Evolutionary conservation across 352 stramenopile genomes (phyloP).

Genomic region (Globisporangium paroecandrum): DNA sequence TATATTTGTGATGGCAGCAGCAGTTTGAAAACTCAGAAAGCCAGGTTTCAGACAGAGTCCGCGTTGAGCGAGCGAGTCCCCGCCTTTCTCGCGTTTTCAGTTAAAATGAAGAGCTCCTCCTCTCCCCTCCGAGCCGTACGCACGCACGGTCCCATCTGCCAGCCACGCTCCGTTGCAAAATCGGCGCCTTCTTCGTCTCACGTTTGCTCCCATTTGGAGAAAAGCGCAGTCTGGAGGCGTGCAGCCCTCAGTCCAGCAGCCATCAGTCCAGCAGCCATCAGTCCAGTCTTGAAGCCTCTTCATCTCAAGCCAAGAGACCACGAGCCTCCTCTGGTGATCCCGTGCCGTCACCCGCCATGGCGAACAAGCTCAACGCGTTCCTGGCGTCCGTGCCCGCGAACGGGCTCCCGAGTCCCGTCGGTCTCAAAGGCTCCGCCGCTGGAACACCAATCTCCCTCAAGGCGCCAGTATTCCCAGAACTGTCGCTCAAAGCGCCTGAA

Average conservation of each 20-base stretch:
- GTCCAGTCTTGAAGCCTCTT: neutral
- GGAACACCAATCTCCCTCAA: neutral
- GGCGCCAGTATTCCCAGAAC: conserved; percentile 24
- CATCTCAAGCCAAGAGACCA: neutral
- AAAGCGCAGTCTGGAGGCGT: neutral
- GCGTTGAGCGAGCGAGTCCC: no score
- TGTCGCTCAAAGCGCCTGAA: conserved; percentile 20
- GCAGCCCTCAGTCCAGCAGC: neutral
- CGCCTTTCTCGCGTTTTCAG: neutral
- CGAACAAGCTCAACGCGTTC: conserved; percentile 77
- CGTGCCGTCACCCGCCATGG: conserved; percentile 25
- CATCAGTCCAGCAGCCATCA: neutral
- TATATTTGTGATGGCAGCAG: neutral
- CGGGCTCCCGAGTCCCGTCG: conserved; percentile 32
- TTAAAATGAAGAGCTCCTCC: neutral
- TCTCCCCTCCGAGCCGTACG: no score
- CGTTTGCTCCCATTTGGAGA: neutral
- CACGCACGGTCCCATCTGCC: neutral
- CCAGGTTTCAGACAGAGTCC: neutral
- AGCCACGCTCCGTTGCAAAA: neutral
- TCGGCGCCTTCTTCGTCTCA: neutral
- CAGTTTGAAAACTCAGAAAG: neutral
- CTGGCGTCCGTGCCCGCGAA: conserved; percentile 68
- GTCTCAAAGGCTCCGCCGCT: neutral
- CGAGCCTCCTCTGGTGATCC: neutral